Evolutionary conservation across 352 stramenopile species (phyloP).

Genomic region (Phytophthora parvispora): DNA sequence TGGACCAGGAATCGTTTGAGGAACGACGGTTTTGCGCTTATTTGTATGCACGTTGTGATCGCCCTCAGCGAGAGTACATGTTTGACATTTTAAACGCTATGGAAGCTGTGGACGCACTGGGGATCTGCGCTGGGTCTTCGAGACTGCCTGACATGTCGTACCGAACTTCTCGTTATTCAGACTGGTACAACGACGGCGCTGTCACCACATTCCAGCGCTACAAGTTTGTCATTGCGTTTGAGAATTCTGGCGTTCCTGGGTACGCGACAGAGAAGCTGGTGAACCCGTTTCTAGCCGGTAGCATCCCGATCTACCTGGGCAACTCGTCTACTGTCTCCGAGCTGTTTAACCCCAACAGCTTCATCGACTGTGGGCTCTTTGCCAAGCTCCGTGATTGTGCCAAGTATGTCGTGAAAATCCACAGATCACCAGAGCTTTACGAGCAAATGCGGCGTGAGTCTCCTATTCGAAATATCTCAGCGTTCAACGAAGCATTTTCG

Average conservation of each 20-base stretch:
- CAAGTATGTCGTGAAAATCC: conserved; percentile 43
- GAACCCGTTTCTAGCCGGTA: conserved; percentile 65
- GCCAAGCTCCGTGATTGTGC: conserved; percentile 47
- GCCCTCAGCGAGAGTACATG: conserved; percentile 63
- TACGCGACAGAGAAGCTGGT: conserved; percentile 81
- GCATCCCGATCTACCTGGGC: conserved; percentile 67
- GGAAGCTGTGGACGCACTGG: conserved; percentile 58
- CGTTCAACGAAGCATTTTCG: conserved; percentile 46
- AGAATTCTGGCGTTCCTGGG: conserved; percentile 52
- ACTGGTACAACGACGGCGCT: conserved; percentile 52
- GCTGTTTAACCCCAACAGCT: conserved; percentile 61
- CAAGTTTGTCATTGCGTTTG: conserved; percentile 81
- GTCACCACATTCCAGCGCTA: conserved; percentile 47
- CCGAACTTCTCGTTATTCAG: conserved; percentile 2
- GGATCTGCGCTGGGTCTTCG: conserved; percentile 42
- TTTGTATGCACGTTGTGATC: conserved; percentile 60
- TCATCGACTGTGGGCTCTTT: conserved; percentile 66
- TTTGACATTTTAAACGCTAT: conserved; percentile 55
- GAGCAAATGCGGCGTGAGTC: conserved; percentile 34
- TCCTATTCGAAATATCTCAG: conserved; percentile 40
- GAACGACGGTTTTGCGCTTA: conserved; percentile 56
- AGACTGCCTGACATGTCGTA: conserved; percentile 4
- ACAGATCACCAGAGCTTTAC: conserved; percentile 47
- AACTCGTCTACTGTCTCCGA: conserved; percentile 45
- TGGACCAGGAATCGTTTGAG: not conserved